Conservation (phyloP, 1,139 yeast species). For the Kazachstania sp. region DNA sequence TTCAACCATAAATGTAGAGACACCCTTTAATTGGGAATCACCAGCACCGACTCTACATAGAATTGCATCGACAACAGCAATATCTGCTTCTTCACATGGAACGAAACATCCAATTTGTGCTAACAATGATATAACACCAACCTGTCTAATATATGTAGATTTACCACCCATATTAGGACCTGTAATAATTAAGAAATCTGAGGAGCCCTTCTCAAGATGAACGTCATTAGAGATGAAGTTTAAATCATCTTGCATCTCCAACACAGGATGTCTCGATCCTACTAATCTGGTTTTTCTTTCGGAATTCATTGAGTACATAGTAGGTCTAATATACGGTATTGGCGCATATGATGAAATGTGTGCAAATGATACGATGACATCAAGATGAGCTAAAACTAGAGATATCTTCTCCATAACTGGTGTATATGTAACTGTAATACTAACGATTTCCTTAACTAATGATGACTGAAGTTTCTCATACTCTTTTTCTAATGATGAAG, state of each 20-base stretch:
- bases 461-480: slow-evolving; percentile 69
- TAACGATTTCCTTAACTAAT: slow-evolving; percentile 72
- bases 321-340: slow-evolving; percentile 69
- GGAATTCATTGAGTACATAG: slow-evolving; percentile 44
- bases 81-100: slow-evolving; percentile 66
- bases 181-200: slow-evolving; percentile 76
- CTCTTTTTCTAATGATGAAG: slow-evolving; percentile 49
- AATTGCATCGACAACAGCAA: slow-evolving; percentile 82
- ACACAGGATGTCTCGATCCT: slow-evolving; percentile 86
- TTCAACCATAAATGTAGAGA: slow-evolving; percentile 96
- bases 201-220: slow-evolving; percentile 38
- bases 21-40: slow-evolving; percentile 92
- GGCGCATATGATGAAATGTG: slow-evolving; percentile 81
- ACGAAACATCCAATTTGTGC: slow-evolving; percentile 91
- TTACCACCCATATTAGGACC: slow-evolving; percentile 99
- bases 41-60: slow-evolving; percentile 98
- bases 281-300: slow-evolving; percentile 48
- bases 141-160: slow-evolving; percentile 85
- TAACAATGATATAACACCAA: slow-evolving; percentile 82
- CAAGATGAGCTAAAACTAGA: slow-evolving; percentile 59
- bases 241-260: slow-evolving; percentile 85
- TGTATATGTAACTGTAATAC: slow-evolving; percentile 70
- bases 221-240: slow-evolving; percentile 85
- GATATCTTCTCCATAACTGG: slow-evolving; percentile 67
- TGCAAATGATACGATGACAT: slow-evolving; percentile 79